A percentile compares a stretch with the other conserved stretches of the same genome.
Evolutionary conservation across 352 stramenopile species (phyloP).

Genomic region (Phytopythium litorale): DNA sequence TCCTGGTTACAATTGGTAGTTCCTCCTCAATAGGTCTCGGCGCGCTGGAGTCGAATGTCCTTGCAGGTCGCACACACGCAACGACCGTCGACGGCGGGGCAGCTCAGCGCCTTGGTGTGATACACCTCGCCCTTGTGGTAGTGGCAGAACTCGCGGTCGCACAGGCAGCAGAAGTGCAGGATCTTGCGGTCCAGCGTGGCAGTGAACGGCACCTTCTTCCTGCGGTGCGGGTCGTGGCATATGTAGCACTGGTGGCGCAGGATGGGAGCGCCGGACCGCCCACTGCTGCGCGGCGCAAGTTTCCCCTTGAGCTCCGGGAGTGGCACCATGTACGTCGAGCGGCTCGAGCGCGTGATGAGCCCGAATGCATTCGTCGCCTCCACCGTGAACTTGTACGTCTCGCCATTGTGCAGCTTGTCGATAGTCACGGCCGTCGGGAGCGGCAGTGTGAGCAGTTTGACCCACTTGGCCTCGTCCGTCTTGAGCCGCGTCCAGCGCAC

Average conservation of each 20-base stretch:
- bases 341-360: conserved; percentile 65
- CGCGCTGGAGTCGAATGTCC: conserved; percentile 51
- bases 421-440: conserved; percentile 59
- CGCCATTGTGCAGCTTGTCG: conserved; percentile 62
- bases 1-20: conserved; percentile 7
- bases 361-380: conserved; percentile 82
- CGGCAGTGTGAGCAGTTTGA: conserved; percentile 65
- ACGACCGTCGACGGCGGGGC: conserved; percentile 69
- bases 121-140: conserved; percentile 78
- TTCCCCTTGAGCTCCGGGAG: conserved; percentile 71
- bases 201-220: conserved; percentile 64
- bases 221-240: conserved; percentile 55
- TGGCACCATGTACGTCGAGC: conserved; percentile 84
- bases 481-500: conserved; percentile 77
- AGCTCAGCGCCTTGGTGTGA: conserved; percentile 77
- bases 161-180: conserved; percentile 79
- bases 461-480: conserved; percentile 73
- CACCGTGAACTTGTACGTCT: conserved; percentile 85
- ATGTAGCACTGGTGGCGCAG: conserved; percentile 73
- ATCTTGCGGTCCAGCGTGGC: conserved; percentile 64
- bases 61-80: conserved; percentile 78
- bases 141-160: conserved; percentile 80
- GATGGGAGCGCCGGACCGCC: conserved; percentile 16
- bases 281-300: conserved; percentile 36
- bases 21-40: conserved; percentile 36